Base-by-base conservation (phyloP, 2,329 filamentous ascomycete species). In the Akanthomyces muscarius region DNA sequence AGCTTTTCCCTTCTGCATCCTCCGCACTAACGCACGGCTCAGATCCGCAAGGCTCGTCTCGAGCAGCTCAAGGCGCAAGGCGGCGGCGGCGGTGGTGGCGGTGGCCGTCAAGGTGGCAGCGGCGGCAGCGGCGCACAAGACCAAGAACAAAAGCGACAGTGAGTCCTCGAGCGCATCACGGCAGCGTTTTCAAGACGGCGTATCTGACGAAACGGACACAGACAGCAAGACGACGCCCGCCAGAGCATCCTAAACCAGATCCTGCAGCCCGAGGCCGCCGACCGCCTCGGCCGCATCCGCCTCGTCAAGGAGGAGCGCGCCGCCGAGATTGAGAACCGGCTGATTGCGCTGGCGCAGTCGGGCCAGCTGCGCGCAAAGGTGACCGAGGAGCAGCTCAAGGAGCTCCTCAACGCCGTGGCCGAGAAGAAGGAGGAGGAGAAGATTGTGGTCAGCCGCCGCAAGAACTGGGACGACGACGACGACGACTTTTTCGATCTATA, bases 231-330 rank as follows among this genome's bases (percentile, higher is more conserved):
- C 67, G 90, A 94, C 74, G 88, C 89, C 45, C 89, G 92, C 64
- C 81, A 87, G 70, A 83, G 86, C 64, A 89, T 97, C 69, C 88
- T 99, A 66, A 86, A 85, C 69, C 95, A 98, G 77, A 98, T 99
- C 80, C 91, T 99, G 66, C 89, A 93, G 71, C 95, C 95, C 68
- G 92, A 94, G 72, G 95, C 95, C 21, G 90, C 92, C 65, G 95
- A 99, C 79, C 90, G 95, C 16, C 85, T 99, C 1, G 92, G 91
- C 63, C 91, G 95, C 68, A 98, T 99, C 78, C 89, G 94, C 41
- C 87, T 99, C 65, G 95, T 99, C 73, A 98, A 98, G 79, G 92
- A 93, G 74, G 88, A 89, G 69, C 91, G 95, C 71, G 95, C 95
- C 42, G 85, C 84, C 65, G 92, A 97, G 71, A 86, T 99, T 63